phyloP scores from a whole-genome alignment of 148 eudicot species.

The Rhododendron ovatum region DNA sequence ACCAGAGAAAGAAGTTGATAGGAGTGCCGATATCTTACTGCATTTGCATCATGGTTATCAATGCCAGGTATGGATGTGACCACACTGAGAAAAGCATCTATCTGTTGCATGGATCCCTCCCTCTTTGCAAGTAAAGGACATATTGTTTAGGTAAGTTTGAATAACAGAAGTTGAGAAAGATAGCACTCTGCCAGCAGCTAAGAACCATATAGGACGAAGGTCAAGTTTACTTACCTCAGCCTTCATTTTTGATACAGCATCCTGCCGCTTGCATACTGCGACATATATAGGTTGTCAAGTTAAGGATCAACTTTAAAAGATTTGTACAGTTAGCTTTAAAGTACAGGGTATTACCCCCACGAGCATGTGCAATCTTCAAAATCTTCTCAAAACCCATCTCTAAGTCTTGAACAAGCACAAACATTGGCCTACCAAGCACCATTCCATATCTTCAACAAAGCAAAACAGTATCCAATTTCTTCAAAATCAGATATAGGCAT shows the following conservation, averaged over 20 bases:
- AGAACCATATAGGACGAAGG: constrained; percentile 7
- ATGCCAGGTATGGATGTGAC: constrained; percentile 81
- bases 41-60: constrained; percentile 87
- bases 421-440: constrained; percentile 75
- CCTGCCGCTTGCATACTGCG: constrained; percentile 84
- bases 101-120: constrained; percentile 70
- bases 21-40: constrained; percentile 40
- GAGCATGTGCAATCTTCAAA: constrained; percentile 88
- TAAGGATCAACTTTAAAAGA: not conserved
- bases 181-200: constrained; percentile 3
- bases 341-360: constrained; percentile 55
- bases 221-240: constrained; percentile 58
- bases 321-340: constrained; percentile 4
- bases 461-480: constrained; percentile 1
- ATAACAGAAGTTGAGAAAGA: not conserved
- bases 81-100: constrained; percentile 74
- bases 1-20: not conserved
- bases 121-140: constrained; percentile 38
- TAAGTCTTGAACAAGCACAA: constrained; percentile 69
- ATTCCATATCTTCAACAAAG: constrained; percentile 57
- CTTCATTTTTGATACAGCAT: constrained; percentile 64
- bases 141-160: not conserved
- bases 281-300: not conserved
- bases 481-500: constrained; percentile 6
- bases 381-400: constrained; percentile 96